These are phyloP conservation scores for Alnus rubra DNA, from an alignment of 306 rosid species.

Conservation along the genomic window DNA sequence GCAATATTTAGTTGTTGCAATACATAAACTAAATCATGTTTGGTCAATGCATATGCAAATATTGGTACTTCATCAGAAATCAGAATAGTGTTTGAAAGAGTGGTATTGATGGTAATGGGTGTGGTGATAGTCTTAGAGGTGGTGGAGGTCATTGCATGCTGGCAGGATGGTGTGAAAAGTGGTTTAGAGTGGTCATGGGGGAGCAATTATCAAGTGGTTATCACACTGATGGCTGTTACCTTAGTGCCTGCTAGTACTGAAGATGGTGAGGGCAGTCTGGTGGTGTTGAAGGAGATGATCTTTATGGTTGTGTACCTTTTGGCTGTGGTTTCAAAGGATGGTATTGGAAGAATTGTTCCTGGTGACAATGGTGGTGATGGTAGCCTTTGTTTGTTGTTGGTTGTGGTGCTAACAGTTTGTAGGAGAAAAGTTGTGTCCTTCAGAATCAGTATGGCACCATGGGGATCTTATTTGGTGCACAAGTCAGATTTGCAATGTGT, in stretches of 20 bases:
- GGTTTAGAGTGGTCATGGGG: background rate
- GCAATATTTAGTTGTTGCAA: slow-evolving; percentile 16
- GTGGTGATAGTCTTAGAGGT: background rate
- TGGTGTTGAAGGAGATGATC: background rate
- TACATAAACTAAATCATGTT: background rate
- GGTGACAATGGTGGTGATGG: background rate
- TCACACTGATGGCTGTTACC: background rate
- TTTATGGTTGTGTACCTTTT: background rate
- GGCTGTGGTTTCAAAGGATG: background rate
- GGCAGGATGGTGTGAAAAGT: slow-evolving; percentile 1
- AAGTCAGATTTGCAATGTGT: background rate
- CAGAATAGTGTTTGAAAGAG: background rate
- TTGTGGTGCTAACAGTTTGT: background rate
- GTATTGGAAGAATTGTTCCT: background rate
- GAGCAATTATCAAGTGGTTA: background rate
- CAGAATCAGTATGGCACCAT: background rate
- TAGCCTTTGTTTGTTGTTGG: background rate
- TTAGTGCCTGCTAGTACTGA: background rate
- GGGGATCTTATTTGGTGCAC: background rate
- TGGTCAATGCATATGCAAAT: background rate
- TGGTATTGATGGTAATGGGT: background rate
- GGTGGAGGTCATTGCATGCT: background rate
- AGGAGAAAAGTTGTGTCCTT: background rate
- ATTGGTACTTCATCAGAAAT: background rate
- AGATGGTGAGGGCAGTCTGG: background rate